Conservation (phyloP, 345 rosid genomes). For the Kernera saxatilis region DNA sequence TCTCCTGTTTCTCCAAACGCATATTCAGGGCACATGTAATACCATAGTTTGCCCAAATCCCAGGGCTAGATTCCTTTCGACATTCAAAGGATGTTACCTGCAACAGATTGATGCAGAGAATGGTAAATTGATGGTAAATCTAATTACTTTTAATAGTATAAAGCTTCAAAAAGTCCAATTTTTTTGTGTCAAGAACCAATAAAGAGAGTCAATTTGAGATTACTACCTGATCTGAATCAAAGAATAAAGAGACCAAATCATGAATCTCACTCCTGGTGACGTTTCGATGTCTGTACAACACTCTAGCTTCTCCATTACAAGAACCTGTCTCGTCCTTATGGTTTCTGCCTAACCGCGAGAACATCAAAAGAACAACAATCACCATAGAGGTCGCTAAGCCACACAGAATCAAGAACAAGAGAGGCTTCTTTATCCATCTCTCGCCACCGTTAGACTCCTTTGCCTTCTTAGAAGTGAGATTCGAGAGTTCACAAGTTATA, state of each 20-base stretch:
- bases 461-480: conserved; percentile 43
- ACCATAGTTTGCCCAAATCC: conserved; percentile 5
- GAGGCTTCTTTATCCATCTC: conserved; percentile 43
- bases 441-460: conserved; percentile 33
- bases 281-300: conserved; percentile 49
- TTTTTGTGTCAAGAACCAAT: background rate
- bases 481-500: conserved; percentile 42
- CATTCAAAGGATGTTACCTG: conserved; percentile 13
- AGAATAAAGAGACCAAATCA: conserved; percentile 54
- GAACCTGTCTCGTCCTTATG: conserved; percentile 28
- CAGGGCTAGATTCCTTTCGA: background rate
- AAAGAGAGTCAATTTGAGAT: background rate
- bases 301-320: conserved; percentile 43
- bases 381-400: conserved; percentile 27
- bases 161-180: background rate
- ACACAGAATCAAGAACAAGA: conserved; percentile 37
- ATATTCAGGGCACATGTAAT: background rate
- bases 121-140: background rate
- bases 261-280: conserved; percentile 59
- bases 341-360: too few relatives aligned
- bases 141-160: too few relatives aligned
- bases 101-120: background rate
- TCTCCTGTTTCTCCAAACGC: background rate
- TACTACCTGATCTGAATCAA: conserved; percentile 61
- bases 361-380: conserved; percentile 32